A percentile compares a stretch with the other conserved stretches of the same genome.
These are phyloP conservation scores for Hymenoscyphus infarciens DNA, from an alignment of 2,329 filamentous ascomycete genomes.

Conservation along the genomic window DNA sequence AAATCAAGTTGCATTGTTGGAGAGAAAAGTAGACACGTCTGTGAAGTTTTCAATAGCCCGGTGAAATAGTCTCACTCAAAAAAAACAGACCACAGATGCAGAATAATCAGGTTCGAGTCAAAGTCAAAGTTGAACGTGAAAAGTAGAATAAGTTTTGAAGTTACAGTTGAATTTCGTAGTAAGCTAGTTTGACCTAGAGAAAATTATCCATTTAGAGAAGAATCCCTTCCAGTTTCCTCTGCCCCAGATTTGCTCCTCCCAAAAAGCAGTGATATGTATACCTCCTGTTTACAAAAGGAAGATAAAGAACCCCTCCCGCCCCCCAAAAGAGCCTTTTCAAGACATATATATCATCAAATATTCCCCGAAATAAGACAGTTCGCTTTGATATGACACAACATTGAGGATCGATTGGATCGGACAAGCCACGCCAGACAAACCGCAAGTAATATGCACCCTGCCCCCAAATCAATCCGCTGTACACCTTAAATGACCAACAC, in stretches of 20 bases:
- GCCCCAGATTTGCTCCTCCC: not conserved
- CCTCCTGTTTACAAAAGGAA: not conserved
- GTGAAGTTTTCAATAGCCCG: too few relatives aligned
- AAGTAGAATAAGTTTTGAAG: not conserved
- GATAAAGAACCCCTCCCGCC: not conserved
- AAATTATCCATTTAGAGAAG: not conserved
- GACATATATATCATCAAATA: slow-evolving; percentile 29
- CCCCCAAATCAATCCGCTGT: slow-evolving; percentile 24
- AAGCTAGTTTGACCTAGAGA: not conserved
- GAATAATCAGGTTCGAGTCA: too few relatives aligned
- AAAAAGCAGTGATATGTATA: not conserved
- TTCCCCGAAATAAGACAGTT: slow-evolving; percentile 8
- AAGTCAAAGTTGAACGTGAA: too few relatives aligned
- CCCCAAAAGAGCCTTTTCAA: slow-evolving; percentile 15
- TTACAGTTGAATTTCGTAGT: not conserved
- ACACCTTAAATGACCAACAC: slow-evolving; percentile 26
- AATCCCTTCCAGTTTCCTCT: not conserved
- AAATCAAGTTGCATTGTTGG: not conserved
- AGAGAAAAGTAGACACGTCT: too few relatives aligned
- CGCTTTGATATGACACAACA: slow-evolving; percentile 25
- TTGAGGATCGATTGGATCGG: slow-evolving; percentile 25
- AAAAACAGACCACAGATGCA: too few relatives aligned
- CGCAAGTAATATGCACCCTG: not conserved
- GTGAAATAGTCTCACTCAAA: too few relatives aligned
- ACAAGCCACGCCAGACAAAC: not conserved